Conservation (phyloP, 208 protist species). For the Vickermania spadyakhi region DNA sequence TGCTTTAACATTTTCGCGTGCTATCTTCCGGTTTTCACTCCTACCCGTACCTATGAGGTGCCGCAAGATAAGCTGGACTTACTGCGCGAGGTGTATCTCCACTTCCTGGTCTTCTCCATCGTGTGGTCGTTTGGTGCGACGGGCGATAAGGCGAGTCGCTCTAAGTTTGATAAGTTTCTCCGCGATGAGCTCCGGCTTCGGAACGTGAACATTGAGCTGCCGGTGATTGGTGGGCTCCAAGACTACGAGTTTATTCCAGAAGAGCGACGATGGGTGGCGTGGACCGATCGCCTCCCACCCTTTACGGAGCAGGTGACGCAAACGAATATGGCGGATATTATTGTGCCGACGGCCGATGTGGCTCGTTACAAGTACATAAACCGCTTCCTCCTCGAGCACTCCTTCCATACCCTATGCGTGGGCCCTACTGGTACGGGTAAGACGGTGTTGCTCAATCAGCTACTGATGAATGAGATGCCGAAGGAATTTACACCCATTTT, state of each 20-base stretch:
- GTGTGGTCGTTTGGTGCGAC: conserved; percentile 97
- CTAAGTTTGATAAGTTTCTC: conserved; percentile 93
- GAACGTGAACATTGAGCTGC: conserved; percentile 70
- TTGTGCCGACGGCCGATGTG: conserved; percentile 97
- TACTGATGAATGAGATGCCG: conserved; percentile 92
- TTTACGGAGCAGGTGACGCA: conserved; percentile 81
- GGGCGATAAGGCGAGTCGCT: conserved; percentile 80
- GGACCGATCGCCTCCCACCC: conserved; percentile 85
- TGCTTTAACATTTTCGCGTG: conserved; percentile 92
- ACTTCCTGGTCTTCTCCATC: conserved; percentile 94
- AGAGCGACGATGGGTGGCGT: conserved; percentile 86
- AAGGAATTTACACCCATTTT: conserved; percentile 94
- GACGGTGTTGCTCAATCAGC: conserved; percentile 92
- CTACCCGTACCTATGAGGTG: conserved; percentile 70
- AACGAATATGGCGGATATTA: conserved; percentile 93
- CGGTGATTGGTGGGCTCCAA: conserved; percentile 90
- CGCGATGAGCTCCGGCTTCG: conserved; percentile 64
- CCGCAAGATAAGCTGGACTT: conserved; percentile 71
- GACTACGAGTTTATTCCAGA: conserved; percentile 93
- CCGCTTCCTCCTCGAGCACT: conserved; percentile 81
- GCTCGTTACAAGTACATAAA: conserved; percentile 95
- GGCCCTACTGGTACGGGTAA: conserved; percentile 98
- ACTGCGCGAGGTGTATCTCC: conserved; percentile 70
- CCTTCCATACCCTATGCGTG: conserved; percentile 92
- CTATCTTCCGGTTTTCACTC: conserved; percentile 83